Evolutionary conservation across 1,284 basidiomycete genomes (phyloP).

Genomic region (Trichosporon faecale): DNA sequence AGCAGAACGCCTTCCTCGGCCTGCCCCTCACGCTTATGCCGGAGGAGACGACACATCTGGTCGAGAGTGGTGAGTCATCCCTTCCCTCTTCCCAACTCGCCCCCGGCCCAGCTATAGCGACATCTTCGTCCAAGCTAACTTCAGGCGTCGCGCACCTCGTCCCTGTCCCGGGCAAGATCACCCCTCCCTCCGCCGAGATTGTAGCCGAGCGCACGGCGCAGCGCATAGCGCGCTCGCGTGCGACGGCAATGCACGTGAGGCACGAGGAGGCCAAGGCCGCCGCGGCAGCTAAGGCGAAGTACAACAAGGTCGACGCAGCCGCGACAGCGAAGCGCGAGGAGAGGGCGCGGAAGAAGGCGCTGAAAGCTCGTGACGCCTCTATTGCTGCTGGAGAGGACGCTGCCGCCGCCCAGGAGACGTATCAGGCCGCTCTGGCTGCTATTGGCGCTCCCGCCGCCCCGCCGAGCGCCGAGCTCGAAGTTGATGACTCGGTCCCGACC

Average conservation of each 20-base stretch:
- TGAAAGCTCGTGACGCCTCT: conserved; percentile 43
- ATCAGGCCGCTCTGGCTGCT: conserved; percentile 11
- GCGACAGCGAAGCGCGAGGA: conserved; percentile 62
- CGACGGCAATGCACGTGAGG: conserved; percentile 16
- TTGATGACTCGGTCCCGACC: conserved; percentile 10
- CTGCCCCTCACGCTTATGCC: conserved; percentile 81
- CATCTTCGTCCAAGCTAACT: too few species aligned
- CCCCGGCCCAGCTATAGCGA: too few species aligned
- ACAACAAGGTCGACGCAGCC: conserved; percentile 58
- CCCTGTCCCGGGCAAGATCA: conserved; percentile 64
- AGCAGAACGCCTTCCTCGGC: conserved; percentile 96
- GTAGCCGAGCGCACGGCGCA: conserved; percentile 52
- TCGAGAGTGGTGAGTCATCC: conserved; percentile 64
- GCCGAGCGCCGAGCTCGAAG: background rate
- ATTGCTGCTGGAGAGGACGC: conserved; percentile 19
- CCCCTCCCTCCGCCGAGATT: conserved; percentile 57
- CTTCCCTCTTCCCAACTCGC: background rate
- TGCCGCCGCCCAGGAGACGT: conserved; percentile 13
- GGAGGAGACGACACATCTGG: conserved; percentile 85
- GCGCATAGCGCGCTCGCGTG: conserved; percentile 29
- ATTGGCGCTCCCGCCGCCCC: background rate
- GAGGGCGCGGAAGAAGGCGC: conserved; percentile 56
- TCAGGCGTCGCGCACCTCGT: conserved; percentile 73
- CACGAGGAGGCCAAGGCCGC: conserved; percentile 56
- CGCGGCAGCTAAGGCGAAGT: conserved; percentile 38